Evolutionary conservation across 108 stramenopile species (phyloP), one percentile per base, ranked within the genome.

Genomic region (Pseudonitzschia multistriata): DNA sequence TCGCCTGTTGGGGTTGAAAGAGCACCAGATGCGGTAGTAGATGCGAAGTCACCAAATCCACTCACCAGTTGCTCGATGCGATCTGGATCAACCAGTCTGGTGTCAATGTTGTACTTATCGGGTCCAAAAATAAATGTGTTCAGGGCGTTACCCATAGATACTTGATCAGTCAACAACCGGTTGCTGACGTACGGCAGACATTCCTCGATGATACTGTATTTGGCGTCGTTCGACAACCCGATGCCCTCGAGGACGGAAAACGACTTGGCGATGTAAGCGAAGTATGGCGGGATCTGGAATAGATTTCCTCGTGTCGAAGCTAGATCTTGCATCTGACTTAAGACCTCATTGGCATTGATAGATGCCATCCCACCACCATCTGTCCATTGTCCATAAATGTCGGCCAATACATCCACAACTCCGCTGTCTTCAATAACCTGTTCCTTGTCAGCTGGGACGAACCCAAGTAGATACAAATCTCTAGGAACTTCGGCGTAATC

Each of bases 241-340:
- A 98, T 94, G 53, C 97, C 97, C 74, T 98, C 97, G 74, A 97
- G 75, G 5, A 95, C 94, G 15, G 88, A 87, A 80, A 96, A 96
- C 14, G 85, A 82, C 66, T 96, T 95, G 64, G 89, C 92, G 76
- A 96, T 94, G 82, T 96, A 96, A 0, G 91, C 89, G 78, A 94
- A 95, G 79, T 94, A 94, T 14, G 88, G 85, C 6, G 87, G 85
- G 53, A 90, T 74, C 54, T 82, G 77, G 30, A 80, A 78, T 25
- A 82, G 62, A 40, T 68, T 62, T 5, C 40, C 33, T 28, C 25
- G 11, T 17, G 65, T 48, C 36, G 87, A 83, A 10, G 94, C 89
- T 82, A 96, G 77, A 77, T 89, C 92, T 72, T 91, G 91, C 62
- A 96, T 74, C 37, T 91, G 74, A 10, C 68, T 74, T 49, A 96